Conservation (phyloP, 169 alveolate genomes). For the Plasmodium yoelii region DNA sequence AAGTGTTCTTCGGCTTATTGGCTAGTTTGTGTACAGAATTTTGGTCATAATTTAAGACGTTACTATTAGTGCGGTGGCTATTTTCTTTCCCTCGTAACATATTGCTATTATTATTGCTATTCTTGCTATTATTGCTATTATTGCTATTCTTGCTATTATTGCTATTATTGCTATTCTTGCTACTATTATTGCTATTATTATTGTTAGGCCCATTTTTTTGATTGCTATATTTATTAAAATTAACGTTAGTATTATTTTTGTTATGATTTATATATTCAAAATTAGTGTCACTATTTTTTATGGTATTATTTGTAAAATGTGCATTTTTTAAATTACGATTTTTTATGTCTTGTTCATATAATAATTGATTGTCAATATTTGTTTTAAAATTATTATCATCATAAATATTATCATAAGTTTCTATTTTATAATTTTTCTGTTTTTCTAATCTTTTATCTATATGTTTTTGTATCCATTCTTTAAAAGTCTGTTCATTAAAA, state of each 20-base stretch:
- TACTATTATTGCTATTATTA: too few relatives aligned
- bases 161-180: too few relatives aligned
- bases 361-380: neutral
- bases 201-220: too few relatives aligned
- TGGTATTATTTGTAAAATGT: neutral
- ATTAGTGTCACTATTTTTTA: constrained; percentile 2
- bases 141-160: too few relatives aligned
- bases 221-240: neutral
- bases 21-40: too few relatives aligned
- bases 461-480: constrained; percentile 70
- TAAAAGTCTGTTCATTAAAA: constrained; percentile 54
- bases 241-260: neutral
- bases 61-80: too few relatives aligned
- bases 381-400: constrained; percentile 17
- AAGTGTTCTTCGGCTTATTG: too few relatives aligned
- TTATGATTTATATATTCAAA: neutral
- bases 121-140: too few relatives aligned
- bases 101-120: too few relatives aligned
- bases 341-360: constrained; percentile 16
- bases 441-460: constrained; percentile 54
- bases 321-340: neutral
- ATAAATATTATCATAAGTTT: constrained; percentile 53
- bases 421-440: constrained; percentile 57
- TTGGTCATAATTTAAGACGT: too few relatives aligned
- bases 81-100: too few relatives aligned